Conservation (phyloP, 2,329 filamentous ascomycete species). For the Tolypocladium cylindrosporum region DNA sequence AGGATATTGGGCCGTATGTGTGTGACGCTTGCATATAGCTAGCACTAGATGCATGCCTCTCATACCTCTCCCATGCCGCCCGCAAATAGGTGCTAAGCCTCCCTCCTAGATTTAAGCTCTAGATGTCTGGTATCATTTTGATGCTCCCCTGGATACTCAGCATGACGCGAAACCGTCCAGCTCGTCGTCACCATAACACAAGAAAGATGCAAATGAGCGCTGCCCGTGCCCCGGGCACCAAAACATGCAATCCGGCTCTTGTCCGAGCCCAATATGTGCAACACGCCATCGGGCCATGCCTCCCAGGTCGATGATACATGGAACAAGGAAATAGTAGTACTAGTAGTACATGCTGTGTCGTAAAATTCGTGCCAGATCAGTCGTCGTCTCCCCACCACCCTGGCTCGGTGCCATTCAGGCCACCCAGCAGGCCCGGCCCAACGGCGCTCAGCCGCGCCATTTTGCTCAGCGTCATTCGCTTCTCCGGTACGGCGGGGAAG, state of each 20-base stretch:
- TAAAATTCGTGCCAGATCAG: constrained; percentile 6
- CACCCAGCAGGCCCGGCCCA: constrained; percentile 13
- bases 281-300: neutral
- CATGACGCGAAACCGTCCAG: neutral
- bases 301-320: neutral
- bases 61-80: neutral
- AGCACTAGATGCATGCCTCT: neutral
- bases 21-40: neutral
- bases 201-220: neutral
- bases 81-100: neutral
- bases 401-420: constrained; percentile 12
- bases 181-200: neutral
- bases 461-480: constrained; percentile 19
- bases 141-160: neutral
- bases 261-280: neutral
- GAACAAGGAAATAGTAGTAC: neutral
- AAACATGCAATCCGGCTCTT: neutral
- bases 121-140: neutral
- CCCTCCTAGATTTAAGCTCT: neutral
- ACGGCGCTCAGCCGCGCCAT: constrained; percentile 27
- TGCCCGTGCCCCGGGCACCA: neutral
- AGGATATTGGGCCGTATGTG: neutral
- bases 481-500: constrained; percentile 14
- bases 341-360: neutral
- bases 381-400: constrained; percentile 33